Percentiles rank a stretch among this genome's conserved stretches.
These are phyloP conservation scores for Galerina marginata DNA, from an alignment of 768 basidiomycete species.

Conservation along the genomic window DNA sequence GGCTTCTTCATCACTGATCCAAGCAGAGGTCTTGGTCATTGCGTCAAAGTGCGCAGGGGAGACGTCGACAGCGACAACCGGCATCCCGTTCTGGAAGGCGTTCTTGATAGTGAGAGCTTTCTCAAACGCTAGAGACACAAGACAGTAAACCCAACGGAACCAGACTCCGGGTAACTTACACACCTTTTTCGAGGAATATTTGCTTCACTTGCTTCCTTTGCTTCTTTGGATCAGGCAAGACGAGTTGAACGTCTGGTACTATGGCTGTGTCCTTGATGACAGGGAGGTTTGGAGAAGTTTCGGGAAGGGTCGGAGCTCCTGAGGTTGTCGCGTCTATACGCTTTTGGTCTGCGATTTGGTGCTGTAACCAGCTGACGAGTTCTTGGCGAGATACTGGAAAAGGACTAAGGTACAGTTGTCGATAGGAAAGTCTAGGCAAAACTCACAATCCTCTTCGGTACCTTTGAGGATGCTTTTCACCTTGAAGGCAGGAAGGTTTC, in stretches of 20 bases:
- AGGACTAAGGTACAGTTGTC: not conserved
- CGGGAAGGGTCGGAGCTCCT: constrained; percentile 54
- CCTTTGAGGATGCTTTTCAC: constrained; percentile 84
- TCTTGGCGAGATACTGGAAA: constrained; percentile 60
- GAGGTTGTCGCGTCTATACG: constrained; percentile 71
- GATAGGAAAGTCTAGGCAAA: not conserved
- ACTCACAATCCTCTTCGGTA: constrained; percentile 74
- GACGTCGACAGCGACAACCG: constrained; percentile 77
- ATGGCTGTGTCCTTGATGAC: constrained; percentile 42
- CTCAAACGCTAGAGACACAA: constrained; percentile 59
- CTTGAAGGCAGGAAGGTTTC: constrained; percentile 75
- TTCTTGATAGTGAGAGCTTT: constrained; percentile 60
- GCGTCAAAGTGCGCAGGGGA: constrained; percentile 62
- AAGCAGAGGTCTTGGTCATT: constrained; percentile 59
- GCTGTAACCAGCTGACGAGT: constrained; percentile 75
- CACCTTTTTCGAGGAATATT: constrained; percentile 72
- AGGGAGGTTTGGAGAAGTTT: constrained; percentile 35
- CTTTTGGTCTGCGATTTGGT: constrained; percentile 81
- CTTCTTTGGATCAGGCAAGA: constrained; percentile 78
- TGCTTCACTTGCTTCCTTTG: constrained; percentile 75
- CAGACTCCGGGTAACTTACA: constrained; percentile 9
- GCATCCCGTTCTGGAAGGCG: constrained; percentile 63
- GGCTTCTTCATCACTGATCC: constrained; percentile 78
- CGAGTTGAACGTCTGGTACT: constrained; percentile 60
- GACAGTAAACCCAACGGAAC: not conserved